Percentiles rank a stretch among this genome's conserved stretches.
Evolutionary conservation across 1,284 basidiomycete genomes (phyloP).

Genomic region (Inonotus hispidus): DNA sequence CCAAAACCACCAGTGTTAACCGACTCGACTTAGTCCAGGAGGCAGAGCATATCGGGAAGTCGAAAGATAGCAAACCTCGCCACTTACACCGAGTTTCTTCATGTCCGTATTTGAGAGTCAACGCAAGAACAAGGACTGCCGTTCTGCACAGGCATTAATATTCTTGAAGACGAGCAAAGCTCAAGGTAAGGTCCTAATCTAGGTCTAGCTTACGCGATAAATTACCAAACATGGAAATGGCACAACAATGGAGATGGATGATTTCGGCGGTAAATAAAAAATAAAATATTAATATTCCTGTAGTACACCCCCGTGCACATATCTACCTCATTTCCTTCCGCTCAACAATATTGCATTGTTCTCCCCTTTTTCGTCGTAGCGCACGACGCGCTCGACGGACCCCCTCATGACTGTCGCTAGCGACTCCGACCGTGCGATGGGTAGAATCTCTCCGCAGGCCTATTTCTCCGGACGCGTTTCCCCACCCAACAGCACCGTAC

Average conservation of each 20-base stretch:
- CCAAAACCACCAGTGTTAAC: not conserved
- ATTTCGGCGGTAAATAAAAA: too few species aligned
- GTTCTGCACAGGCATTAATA: not conserved
- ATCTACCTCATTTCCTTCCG: conserved; percentile 1
- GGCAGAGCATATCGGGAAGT: too few species aligned
- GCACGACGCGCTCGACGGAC: conserved; percentile 16
- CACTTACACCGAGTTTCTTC: not conserved
- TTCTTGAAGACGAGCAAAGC: not conserved
- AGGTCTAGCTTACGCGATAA: not conserved
- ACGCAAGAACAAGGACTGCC: conserved; percentile 12
- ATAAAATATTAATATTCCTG: too few species aligned
- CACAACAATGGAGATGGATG: conserved; percentile 1
- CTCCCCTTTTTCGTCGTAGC: conserved; percentile 4
- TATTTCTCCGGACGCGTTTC: conserved; percentile 21
- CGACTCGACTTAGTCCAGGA: too few species aligned
- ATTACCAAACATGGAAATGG: not conserved
- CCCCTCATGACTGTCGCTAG: conserved; percentile 5
- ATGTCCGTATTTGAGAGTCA: not conserved
- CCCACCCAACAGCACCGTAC: conserved; percentile 41
- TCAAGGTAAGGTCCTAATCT: conserved; percentile 6
- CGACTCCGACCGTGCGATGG: conserved; percentile 12
- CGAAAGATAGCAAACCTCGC: not conserved
- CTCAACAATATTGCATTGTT: not conserved
- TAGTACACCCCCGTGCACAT: not conserved
- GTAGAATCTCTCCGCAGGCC: conserved; percentile 26